Conservation (phyloP, 345 rosid genomes). For the Salix arbutifolia region DNA sequence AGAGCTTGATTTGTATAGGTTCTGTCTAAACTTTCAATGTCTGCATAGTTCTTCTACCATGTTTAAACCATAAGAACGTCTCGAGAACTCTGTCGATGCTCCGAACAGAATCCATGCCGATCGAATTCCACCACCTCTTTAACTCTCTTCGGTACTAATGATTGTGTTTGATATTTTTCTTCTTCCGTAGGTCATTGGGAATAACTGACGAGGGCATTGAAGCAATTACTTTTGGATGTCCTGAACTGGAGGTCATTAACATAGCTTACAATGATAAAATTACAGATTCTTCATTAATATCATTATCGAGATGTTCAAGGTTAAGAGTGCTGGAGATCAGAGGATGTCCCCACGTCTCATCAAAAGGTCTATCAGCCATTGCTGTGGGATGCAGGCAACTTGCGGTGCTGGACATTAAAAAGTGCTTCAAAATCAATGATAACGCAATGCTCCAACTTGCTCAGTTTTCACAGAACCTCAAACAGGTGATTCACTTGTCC, state of each 20-base stretch:
- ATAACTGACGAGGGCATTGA: conserved; percentile 52
- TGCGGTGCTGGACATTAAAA: conserved; percentile 56
- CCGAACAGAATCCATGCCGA: no score
- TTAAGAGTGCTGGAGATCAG: conserved; percentile 54
- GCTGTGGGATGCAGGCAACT: conserved; percentile 64
- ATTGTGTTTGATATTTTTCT: no score
- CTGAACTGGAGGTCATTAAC: conserved; percentile 44
- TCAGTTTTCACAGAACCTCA: conserved; percentile 63
- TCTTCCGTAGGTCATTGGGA: conserved; percentile 38
- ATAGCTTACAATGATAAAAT: conserved; percentile 53
- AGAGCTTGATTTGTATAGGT: conserved; percentile 73
- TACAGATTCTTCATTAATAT: conserved; percentile 43
- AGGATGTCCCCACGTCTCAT: conserved; percentile 60
- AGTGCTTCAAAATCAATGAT: conserved; percentile 53
- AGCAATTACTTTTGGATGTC: conserved; percentile 52
- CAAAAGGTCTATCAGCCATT: conserved; percentile 56
- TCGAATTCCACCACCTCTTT: no score
- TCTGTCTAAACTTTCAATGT: not conserved
- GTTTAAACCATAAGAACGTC: no score
- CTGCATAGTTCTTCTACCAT: no score
- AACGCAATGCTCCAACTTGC: conserved; percentile 59
- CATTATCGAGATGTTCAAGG: conserved; percentile 44
- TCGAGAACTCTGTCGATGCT: no score
- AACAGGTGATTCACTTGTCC: conserved; percentile 35
- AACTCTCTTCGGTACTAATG: no score